Percentiles rank a stretch among this genome's conserved stretches.
Conservation (phyloP, 2,329 filamentous ascomycete species). For the Exophiala oligosperma region DNA sequence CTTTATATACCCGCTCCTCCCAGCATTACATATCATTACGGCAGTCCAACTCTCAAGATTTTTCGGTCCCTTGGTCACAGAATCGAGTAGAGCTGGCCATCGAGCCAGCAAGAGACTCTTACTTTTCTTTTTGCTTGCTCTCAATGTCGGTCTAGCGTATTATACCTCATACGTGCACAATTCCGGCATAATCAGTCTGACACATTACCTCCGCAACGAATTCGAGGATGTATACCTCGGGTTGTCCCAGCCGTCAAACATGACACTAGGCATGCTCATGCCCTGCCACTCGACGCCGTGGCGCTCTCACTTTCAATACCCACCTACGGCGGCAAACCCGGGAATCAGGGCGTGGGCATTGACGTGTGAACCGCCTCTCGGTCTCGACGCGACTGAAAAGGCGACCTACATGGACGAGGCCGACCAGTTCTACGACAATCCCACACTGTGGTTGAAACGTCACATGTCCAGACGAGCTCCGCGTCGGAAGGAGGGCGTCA, state of each 20-base stretch:
- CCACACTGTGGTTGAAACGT: conserved; percentile 56
- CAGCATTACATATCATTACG: conserved; percentile 78
- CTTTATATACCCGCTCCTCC: conserved; percentile 91
- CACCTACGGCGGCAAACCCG: conserved; percentile 34
- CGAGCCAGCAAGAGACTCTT: conserved; percentile 51
- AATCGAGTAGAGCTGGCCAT: conserved; percentile 33
- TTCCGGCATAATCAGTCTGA: conserved; percentile 72
- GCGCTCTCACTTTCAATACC: conserved; percentile 81
- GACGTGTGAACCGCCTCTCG: conserved; percentile 84
- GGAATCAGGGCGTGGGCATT: conserved; percentile 77
- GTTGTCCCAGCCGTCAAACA: conserved; percentile 36
- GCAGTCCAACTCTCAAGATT: conserved; percentile 60
- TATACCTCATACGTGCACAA: conserved; percentile 80
- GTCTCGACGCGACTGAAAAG: conserved; percentile 62
- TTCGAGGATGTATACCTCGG: conserved; percentile 62
- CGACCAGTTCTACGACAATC: conserved; percentile 79
- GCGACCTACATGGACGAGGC: conserved; percentile 80
- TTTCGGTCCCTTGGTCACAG: not conserved
- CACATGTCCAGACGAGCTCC: conserved; percentile 47
- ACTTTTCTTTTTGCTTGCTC: conserved; percentile 58
- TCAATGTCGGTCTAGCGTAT: conserved; percentile 69
- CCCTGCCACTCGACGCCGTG: conserved; percentile 96
- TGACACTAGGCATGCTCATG: conserved; percentile 77
- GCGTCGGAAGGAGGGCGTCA: conserved; percentile 8
- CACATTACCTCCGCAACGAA: conserved; percentile 72